Base-by-base conservation (phyloP, 345 rosid genomes). In the Citrus hindsii region DNA sequence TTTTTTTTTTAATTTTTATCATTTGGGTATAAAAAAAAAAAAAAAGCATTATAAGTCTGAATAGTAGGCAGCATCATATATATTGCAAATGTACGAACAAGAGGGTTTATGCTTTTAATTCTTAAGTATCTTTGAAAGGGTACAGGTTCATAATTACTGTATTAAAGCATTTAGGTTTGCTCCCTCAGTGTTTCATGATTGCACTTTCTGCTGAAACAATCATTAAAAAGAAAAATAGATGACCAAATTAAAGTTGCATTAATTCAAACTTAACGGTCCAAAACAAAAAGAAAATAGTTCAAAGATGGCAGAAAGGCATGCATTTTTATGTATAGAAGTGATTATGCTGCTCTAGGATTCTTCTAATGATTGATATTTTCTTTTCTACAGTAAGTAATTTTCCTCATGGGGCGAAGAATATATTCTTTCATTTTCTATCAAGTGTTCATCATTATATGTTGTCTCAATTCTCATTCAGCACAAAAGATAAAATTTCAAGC, bases 211-310 rank as follows among this genome's bases (percentile, higher is more conserved):
- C 21, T 75, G 72, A 76, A 81, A 73, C 28, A 69, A 79, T 73
- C 71, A 78, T 67, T 69, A 35, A 56, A 27, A 8, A 46, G 22
- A 19, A 27, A 64, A 62, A 24, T 16, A 32, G 71, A 70, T 27
- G 27, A 16, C 58, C 7, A 62, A 56, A 79, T 32, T 59, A 55
- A 73, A 73, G 56, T 42, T 79, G 67, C 76, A 56, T 81, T 65
- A 32, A 32, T 32, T 79, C 75, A 75, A 77, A 76, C 77, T 42
- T 42, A 78, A 71, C 79, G 74, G 80, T 78, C 81, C 59, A 69
- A 74, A 73, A 56, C 72, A 66, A 27, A 71, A 67, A 55, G 32
- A 48, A 58, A 53, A 9, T 46, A 51, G 21, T n/a, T 62, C 16
- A 61, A 61, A 67, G 56, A 55, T 74, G 27, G 62, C 30, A 35